Percentiles rank a stretch among this genome's conserved stretches.
Evolutionary conservation across 108 stramenopile species (phyloP).

Genomic region (Nitzschia sp.): DNA sequence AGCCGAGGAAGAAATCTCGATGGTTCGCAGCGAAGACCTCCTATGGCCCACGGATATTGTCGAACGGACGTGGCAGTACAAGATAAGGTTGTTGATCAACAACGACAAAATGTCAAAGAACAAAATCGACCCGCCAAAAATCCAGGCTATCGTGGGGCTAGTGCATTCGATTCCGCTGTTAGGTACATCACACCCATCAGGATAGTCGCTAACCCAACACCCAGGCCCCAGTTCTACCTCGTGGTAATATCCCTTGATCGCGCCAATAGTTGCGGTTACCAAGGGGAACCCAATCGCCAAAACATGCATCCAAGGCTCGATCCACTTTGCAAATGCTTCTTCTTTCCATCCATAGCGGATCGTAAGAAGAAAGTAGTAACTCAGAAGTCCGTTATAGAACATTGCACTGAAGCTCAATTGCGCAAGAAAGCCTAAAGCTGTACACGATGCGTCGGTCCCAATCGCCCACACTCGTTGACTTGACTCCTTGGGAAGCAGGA

Average conservation of each 20-base stretch:
- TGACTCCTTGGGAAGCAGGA: slow-evolving; percentile 5
- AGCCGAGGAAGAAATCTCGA: too few relatives aligned
- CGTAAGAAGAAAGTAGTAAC: slow-evolving; percentile 20
- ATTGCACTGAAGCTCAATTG: slow-evolving; percentile 8
- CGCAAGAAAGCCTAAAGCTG: slow-evolving; percentile 13
- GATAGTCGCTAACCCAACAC: slow-evolving; percentile 2
- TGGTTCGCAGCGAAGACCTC: too few relatives aligned
- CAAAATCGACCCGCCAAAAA: background rate
- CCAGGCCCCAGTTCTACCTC: slow-evolving; percentile 8
- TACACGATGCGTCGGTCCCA: slow-evolving; percentile 26
- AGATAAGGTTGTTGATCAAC: background rate
- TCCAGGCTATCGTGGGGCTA: background rate
- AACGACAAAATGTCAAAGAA: background rate
- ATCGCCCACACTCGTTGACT: slow-evolving; percentile 13
- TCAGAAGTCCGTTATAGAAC: slow-evolving; percentile 24
- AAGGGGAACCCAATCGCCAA: background rate
- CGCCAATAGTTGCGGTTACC: background rate
- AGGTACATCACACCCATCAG: background rate
- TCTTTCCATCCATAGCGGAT: background rate
- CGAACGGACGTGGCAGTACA: background rate
- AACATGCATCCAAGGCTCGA: slow-evolving; percentile 8
- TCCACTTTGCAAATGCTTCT: background rate
- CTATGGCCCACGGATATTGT: background rate
- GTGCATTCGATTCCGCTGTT: background rate
- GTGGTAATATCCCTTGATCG: background rate